phyloP scores from a whole-genome alignment of 164 flowering plant genomes.

The Macadamia tetraphylla region DNA sequence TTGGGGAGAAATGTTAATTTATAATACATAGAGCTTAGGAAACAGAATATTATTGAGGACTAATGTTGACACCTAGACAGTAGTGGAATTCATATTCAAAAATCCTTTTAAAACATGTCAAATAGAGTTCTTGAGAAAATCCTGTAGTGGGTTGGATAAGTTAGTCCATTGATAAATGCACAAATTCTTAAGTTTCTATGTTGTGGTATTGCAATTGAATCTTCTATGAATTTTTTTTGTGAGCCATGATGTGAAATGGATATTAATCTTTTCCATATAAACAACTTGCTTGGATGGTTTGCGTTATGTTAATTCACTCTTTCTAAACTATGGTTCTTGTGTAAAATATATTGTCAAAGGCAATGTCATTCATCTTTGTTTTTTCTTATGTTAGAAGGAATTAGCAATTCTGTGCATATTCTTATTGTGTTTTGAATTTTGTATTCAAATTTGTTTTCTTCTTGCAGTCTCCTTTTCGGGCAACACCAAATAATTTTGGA shows the following conservation, averaged over 20 bases:
- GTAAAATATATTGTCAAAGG: too few species aligned
- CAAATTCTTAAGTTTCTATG: not conserved
- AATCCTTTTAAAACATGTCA: too few species aligned
- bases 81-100: too few species aligned
- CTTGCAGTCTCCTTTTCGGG: constrained; percentile 72
- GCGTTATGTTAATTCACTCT: not conserved
- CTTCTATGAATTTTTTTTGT: not conserved
- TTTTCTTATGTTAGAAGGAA: not conserved
- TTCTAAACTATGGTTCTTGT: too few species aligned
- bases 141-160: not conserved
- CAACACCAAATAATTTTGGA: constrained; percentile 77
- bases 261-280: not conserved
- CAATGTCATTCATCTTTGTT: too few species aligned
- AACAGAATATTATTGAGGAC: too few species aligned
- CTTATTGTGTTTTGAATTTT: not conserved
- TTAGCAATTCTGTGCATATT: not conserved
- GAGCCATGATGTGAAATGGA: not conserved
- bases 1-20: not conserved
- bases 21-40: too few species aligned
- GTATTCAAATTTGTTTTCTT: constrained; percentile 6
- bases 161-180: not conserved
- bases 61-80: too few species aligned
- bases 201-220: not conserved
- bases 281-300: not conserved
- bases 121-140: not conserved